phyloP scores from a whole-genome alignment of 352 stramenopile genomes.

The Thalassiosira sp. region DNA sequence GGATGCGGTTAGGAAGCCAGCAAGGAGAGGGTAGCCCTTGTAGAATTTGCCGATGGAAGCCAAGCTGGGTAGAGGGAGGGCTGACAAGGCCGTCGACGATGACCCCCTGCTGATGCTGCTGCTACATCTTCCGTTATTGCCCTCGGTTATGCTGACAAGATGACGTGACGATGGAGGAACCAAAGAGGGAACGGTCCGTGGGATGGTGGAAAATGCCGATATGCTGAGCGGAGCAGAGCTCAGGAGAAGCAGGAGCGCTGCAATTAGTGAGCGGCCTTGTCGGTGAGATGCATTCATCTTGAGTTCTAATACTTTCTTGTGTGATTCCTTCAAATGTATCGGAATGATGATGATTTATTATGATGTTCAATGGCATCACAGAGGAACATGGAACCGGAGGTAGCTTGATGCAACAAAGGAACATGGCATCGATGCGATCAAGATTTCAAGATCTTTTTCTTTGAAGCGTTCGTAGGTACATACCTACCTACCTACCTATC shows the following conservation, averaged over 20 bases:
- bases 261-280: too few relatives aligned
- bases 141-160: background rate
- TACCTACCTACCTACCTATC: too few relatives aligned
- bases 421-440: too few relatives aligned
- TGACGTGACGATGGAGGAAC: background rate
- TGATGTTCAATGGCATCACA: too few relatives aligned
- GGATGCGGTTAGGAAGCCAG: slow-evolving; percentile 24
- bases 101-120: background rate
- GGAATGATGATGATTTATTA: too few relatives aligned
- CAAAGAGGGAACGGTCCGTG: background rate
- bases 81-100: background rate
- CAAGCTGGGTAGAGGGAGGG: background rate
- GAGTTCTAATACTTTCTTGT: too few relatives aligned
- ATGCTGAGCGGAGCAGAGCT: background rate
- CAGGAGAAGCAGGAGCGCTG: background rate
- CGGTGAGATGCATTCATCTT: too few relatives aligned
- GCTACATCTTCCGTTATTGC: background rate
- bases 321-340: too few relatives aligned
- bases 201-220: background rate
- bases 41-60: slow-evolving; percentile 31
- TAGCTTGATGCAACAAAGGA: too few relatives aligned
- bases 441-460: too few relatives aligned
- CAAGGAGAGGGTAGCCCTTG: slow-evolving; percentile 23
- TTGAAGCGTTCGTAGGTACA: too few relatives aligned
- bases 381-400: too few relatives aligned